Percentiles rank a stretch among this genome's conserved stretches.
Evolutionary conservation across 78 protist species (phyloP).

Genomic region (Cavenderia fasciculata): DNA sequence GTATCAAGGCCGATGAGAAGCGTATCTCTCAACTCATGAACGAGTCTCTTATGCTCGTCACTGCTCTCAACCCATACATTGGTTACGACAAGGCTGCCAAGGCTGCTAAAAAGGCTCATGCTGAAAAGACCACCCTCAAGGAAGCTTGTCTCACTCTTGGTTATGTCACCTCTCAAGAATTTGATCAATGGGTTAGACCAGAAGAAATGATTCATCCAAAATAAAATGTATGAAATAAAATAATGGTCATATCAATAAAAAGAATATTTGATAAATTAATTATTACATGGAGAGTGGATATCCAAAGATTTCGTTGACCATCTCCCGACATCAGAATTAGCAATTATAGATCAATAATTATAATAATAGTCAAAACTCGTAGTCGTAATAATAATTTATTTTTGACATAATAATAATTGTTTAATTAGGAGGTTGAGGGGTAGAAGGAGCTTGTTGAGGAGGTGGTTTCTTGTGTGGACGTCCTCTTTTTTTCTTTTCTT

Average conservation of each 20-base stretch:
- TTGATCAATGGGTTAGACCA: slow-evolving; percentile 89
- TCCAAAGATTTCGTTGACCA: not conserved
- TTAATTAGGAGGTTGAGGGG: too few relatives aligned
- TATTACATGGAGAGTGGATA: not conserved
- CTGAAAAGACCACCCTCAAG: slow-evolving; percentile 87
- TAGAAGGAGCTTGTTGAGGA: too few relatives aligned
- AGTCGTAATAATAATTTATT: too few relatives aligned
- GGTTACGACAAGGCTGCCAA: slow-evolving; percentile 97
- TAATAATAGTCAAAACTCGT: too few relatives aligned
- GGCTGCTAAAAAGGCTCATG: slow-evolving; percentile 85
- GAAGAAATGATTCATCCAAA: slow-evolving; percentile 81
- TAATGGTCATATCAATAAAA: not conserved
- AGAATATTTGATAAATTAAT: not conserved
- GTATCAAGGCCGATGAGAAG: slow-evolving; percentile 88
- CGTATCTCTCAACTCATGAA: slow-evolving; percentile 75
- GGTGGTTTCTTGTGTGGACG: slow-evolving; percentile 12
- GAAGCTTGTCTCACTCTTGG: slow-evolving; percentile 90
- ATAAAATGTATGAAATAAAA: not conserved
- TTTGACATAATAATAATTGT: too few relatives aligned
- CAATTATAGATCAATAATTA: too few relatives aligned
- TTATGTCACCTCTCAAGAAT: slow-evolving; percentile 84
- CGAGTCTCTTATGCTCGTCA: slow-evolving; percentile 96
- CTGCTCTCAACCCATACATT: slow-evolving; percentile 96
- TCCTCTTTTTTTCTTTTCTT: slow-evolving; percentile 27
- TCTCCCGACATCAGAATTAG: too few relatives aligned